Evolutionary conservation across 495 filamentous ascomycete genomes (phyloP).

Genomic region (Entonaema liquescens): DNA sequence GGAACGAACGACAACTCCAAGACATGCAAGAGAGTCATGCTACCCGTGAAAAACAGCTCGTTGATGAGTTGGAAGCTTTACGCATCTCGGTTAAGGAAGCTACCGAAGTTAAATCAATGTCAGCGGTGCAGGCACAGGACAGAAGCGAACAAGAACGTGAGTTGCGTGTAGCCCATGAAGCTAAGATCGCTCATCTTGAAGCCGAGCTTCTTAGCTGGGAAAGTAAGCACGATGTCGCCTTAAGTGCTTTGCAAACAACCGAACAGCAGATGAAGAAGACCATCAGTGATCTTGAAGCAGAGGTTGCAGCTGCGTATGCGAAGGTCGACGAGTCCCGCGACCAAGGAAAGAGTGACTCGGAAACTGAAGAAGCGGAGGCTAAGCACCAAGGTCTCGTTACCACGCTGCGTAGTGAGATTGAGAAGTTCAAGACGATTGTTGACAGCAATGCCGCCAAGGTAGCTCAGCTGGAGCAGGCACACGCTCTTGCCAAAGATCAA

Average conservation of each 20-base stretch:
- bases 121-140: conserved; percentile 21
- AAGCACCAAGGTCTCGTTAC: conserved; percentile 73
- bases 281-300: conserved; percentile 73
- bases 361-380: conserved; percentile 47
- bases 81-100: conserved; percentile 63
- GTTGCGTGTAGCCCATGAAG: conserved; percentile 58
- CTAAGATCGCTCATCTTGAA: conserved; percentile 77
- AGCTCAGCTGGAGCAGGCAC: conserved; percentile 70
- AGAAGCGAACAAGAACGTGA: conserved; percentile 40
- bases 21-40: conserved; percentile 76
- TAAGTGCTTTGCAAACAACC: conserved; percentile 75
- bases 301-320: conserved; percentile 53
- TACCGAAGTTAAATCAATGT: conserved; percentile 14
- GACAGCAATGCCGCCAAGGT: conserved; percentile 69
- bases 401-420: conserved; percentile 75
- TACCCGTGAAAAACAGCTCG: conserved; percentile 75
- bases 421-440: conserved; percentile 78
- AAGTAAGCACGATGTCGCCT: conserved; percentile 71
- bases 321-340: conserved; percentile 48
- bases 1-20: conserved; percentile 82
- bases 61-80: conserved; percentile 72
- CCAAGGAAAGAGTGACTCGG: conserved; percentile 42
- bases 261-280: conserved; percentile 77
- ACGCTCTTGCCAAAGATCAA: conserved; percentile 65
- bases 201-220: conserved; percentile 79